These are phyloP conservation scores for Arthrobotrys pseudoclavata DNA, from an alignment of 2,329 filamentous ascomycete species.

Conservation along the genomic window DNA sequence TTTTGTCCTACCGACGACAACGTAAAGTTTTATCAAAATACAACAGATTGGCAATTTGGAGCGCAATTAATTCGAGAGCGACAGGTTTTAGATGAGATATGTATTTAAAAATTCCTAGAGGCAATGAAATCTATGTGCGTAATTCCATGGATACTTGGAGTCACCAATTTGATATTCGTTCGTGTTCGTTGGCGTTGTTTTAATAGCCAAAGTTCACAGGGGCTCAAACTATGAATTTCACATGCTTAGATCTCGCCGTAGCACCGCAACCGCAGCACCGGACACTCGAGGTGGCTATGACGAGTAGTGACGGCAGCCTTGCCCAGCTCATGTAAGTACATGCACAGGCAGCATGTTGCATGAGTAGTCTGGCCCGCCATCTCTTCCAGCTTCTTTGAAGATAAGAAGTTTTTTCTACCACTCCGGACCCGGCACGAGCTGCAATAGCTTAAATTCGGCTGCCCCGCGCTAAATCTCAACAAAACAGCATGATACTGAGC, in stretches of 20 bases:
- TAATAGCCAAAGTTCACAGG: not conserved
- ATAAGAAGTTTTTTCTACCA: conserved; percentile 4
- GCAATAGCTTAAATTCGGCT: conserved; percentile 30
- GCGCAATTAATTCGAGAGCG: too few relatives aligned
- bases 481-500: conserved; percentile 35
- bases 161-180: not conserved
- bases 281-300: not conserved
- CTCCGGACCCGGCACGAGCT: conserved; percentile 13
- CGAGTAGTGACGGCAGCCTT: conserved; percentile 9
- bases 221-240: conserved; percentile 7
- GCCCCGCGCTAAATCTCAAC: conserved; percentile 38
- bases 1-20: too few relatives aligned
- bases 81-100: too few relatives aligned
- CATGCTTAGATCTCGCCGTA: conserved; percentile 2
- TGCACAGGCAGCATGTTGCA: not conserved
- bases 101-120: too few relatives aligned
- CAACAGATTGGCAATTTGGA: not conserved
- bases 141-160: too few relatives aligned
- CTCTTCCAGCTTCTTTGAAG: not conserved
- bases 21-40: not conserved
- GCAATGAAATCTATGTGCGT: not conserved
- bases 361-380: not conserved
- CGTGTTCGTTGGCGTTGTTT: not conserved
- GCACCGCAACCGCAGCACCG: not conserved
- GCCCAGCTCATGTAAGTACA: not conserved